Conservation (phyloP, 163 green algal genomes). For the Scenedesmus sp. region DNA sequence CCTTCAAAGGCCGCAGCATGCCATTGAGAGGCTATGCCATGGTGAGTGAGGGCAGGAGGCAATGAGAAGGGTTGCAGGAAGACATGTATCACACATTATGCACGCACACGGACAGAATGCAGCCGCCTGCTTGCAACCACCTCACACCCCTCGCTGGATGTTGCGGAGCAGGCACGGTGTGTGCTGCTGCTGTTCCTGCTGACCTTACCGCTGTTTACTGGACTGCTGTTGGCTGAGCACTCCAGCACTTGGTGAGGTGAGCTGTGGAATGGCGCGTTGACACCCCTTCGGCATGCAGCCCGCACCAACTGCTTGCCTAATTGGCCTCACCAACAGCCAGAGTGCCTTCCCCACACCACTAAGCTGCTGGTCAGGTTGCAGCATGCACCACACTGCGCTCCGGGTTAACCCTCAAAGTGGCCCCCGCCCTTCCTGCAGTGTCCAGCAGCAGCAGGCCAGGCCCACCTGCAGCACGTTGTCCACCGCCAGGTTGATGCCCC, state of each 20-base stretch:
- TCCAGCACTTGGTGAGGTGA: too few species aligned
- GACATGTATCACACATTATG: background rate
- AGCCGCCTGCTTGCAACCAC: background rate
- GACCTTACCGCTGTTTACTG: too few species aligned
- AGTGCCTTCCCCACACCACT: background rate
- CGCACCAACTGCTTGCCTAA: background rate
- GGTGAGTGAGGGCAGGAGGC: conserved; percentile 53
- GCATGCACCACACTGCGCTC: too few species aligned
- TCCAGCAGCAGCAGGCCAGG: conserved; percentile 22
- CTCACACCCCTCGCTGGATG: background rate
- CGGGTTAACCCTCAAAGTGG: too few species aligned
- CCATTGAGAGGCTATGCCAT: conserved; percentile 31
- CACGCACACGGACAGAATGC: background rate
- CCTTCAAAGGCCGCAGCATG: conserved; percentile 43
- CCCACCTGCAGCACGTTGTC: conserved; percentile 86
- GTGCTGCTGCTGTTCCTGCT: background rate
- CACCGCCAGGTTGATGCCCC: conserved; percentile 97
- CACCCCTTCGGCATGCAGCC: background rate
- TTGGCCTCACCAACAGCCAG: too few species aligned
- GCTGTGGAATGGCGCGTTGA: too few species aligned
- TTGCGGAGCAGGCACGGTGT: background rate
- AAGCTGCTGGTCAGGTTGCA: too few species aligned
- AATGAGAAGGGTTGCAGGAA: too few species aligned
- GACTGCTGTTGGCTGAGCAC: too few species aligned
- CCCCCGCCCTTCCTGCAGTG: background rate